Base-by-base conservation (phyloP, 148 eudicot genomes). In the Linanthus parryae region DNA sequence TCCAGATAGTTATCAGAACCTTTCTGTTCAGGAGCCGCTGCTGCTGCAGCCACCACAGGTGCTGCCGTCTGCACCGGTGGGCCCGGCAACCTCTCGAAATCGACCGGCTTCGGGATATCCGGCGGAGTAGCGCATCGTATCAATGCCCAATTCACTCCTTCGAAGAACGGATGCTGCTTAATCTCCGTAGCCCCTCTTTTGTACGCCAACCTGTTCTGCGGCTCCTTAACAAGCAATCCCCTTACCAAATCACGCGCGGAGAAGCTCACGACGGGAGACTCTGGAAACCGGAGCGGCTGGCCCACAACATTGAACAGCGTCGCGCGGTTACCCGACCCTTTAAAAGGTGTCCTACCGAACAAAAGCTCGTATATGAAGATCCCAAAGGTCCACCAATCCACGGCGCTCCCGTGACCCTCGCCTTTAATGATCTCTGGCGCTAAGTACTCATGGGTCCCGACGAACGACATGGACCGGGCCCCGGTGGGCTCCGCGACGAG, bases 401-500 rank as follows among this genome's bases (percentile, higher is more conserved):
- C 68, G 2, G 61, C 68, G 38, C 68, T 63, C 25, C 68, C 68
- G 21, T 63, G 68, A 5, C 68, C 68, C 24, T 55, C 61, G 0
- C 59, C 67, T 43, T 26, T 49, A 38, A 49, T 49, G 18, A 49
- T 44, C 56, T 79, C 84, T 15, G 83, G 79, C 2, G 84, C 84
- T 44, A 79, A 57, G 62, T 79, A 79, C 48, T 78, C 83, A 21
- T 74, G 78, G 48, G 87, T 81, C 51, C 87, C 87, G 14, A 81
- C 87, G 61, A 81, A 81, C 17, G 87, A 81, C 87, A 81, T 81
- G 24, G 88, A 77, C 39, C 83, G 63, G 11, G 80, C 83, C 60
- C 63, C 66, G 16, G 88, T 77, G 34, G 88, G 88, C 51, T 81
- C 88, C 4, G 83, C 88, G 15, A 77, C 64, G 22, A 81, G 81